Percentiles rank a stretch among this genome's conserved stretches.
phyloP scores from a whole-genome alignment of 108 stramenopile species.

The Bacterosira constricta region DNA sequence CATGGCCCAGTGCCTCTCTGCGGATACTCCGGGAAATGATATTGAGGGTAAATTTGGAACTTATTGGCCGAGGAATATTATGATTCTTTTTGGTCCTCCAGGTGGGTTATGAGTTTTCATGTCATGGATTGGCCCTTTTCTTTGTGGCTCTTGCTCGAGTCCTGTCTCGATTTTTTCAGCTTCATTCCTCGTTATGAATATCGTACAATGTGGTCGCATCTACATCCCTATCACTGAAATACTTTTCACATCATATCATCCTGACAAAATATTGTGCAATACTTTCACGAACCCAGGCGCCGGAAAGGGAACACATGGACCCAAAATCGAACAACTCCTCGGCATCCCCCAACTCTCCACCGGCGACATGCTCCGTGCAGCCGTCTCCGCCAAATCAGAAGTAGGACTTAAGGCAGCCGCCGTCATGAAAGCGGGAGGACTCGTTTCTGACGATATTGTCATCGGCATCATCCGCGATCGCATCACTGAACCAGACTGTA shows the following conservation, averaged over 20 bases:
- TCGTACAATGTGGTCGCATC: no score
- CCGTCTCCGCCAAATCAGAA: conserved; percentile 94
- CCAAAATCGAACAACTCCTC: conserved; percentile 85
- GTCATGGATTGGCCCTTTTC: no score
- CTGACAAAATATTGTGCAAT: background rate
- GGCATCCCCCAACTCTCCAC: conserved; percentile 91
- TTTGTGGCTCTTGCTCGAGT: no score
- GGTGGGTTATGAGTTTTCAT: no score
- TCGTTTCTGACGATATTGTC: conserved; percentile 97
- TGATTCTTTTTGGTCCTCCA: conserved; percentile 64
- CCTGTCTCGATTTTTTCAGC: no score
- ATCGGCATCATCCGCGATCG: conserved; percentile 95
- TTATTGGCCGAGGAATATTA: conserved; percentile 93
- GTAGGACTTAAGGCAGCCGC: conserved; percentile 96
- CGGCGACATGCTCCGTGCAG: conserved; percentile 99
- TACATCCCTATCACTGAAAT: no score
- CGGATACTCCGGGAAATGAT: conserved; percentile 42
- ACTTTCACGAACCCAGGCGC: conserved; percentile 39
- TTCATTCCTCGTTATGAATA: background rate
- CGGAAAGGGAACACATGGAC: conserved; percentile 91
- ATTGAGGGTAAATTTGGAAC: conserved; percentile 83
- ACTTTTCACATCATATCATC: background rate
- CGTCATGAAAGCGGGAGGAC: conserved; percentile 97
- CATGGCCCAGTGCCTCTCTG: conserved; percentile 26
- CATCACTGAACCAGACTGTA: conserved; percentile 90